phyloP scores from a whole-genome alignment of 1,284 basidiomycete genomes.

The Marasmius sp. region DNA sequence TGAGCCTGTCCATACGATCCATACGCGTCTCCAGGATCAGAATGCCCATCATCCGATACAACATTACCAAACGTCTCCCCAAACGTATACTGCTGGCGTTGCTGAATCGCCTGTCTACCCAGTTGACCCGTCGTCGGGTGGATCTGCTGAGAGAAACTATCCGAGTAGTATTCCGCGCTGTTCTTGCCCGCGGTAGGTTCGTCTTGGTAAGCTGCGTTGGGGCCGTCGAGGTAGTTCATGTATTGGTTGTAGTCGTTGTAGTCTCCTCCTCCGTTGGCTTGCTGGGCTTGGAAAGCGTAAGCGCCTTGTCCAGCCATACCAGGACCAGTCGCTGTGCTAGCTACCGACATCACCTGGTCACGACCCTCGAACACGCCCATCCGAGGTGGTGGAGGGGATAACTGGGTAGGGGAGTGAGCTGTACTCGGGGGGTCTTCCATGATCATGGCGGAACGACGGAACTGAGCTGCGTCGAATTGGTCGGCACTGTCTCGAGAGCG shows the following conservation, averaged over 20 bases:
- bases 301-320: slow-evolving; percentile 8
- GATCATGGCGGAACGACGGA: slow-evolving; percentile 19
- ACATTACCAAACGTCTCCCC: background rate
- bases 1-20: background rate
- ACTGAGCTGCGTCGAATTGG: slow-evolving; percentile 17
- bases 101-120: background rate
- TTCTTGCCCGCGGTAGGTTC: slow-evolving; percentile 1
- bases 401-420: background rate
- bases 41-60: background rate
- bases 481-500: slow-evolving; percentile 8
- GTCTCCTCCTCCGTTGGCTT: background rate
- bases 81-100: slow-evolving; percentile 1
- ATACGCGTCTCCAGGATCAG: background rate
- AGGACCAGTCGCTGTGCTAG: background rate
- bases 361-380: slow-evolving; percentile 1
- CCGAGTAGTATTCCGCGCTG: background rate
- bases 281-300: background rate
- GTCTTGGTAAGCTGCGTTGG: slow-evolving; percentile 1
- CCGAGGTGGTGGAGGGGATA: background rate
- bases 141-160: background rate
- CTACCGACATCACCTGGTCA: background rate
- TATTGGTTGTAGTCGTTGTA: background rate
- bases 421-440: slow-evolving; percentile 10
- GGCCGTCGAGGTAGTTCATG: background rate
- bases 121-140: background rate